A percentile compares a stretch with the other conserved stretches of the same genome.
phyloP scores from a whole-genome alignment of 2,329 filamentous ascomycete species.

The Fusarium albidum region DNA sequence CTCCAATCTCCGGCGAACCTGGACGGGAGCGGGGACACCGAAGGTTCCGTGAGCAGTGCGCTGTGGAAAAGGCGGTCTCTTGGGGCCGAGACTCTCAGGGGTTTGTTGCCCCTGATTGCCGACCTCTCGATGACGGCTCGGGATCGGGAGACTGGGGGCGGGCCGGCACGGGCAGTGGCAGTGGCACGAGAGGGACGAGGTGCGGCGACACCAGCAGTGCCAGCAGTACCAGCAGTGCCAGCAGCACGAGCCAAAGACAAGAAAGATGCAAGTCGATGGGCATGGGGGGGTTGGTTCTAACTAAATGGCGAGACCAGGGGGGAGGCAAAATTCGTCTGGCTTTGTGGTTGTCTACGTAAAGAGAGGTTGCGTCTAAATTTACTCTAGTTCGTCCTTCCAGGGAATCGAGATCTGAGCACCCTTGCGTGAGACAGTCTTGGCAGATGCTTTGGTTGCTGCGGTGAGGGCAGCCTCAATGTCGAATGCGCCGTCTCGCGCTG shows the following conservation, averaged over 20 bases:
- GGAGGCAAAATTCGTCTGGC: conserved; percentile 16
- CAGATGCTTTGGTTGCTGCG: conserved; percentile 60
- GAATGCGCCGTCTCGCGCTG: conserved; percentile 48
- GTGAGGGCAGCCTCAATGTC: conserved; percentile 64
- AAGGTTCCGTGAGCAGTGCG: conserved; percentile 13
- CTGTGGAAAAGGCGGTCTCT: conserved; percentile 35
- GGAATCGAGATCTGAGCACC: conserved; percentile 55
- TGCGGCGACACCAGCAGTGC: not conserved
- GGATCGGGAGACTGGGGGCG: conserved; percentile 15
- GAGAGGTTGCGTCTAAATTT: conserved; percentile 23
- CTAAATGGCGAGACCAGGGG: conserved; percentile 14
- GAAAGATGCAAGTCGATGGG: conserved; percentile 41
- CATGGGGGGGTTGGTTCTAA: conserved; percentile 44
- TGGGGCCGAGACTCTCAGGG: conserved; percentile 33
- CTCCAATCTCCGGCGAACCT: conserved; percentile 5
- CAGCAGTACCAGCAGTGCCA: conserved; percentile 1
- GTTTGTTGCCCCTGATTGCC: conserved; percentile 26
- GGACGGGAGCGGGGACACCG: conserved; percentile 8
- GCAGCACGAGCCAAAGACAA: conserved; percentile 25
- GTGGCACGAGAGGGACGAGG: conserved; percentile 15
- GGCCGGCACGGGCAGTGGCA: conserved; percentile 4
- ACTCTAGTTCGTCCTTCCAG: conserved; percentile 53
- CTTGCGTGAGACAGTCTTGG: conserved; percentile 52
- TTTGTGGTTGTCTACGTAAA: conserved; percentile 27
- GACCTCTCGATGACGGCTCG: conserved; percentile 23